Evolutionary conservation across 352 stramenopile species (phyloP).

Genomic region (Phytophthora brassicae): DNA sequence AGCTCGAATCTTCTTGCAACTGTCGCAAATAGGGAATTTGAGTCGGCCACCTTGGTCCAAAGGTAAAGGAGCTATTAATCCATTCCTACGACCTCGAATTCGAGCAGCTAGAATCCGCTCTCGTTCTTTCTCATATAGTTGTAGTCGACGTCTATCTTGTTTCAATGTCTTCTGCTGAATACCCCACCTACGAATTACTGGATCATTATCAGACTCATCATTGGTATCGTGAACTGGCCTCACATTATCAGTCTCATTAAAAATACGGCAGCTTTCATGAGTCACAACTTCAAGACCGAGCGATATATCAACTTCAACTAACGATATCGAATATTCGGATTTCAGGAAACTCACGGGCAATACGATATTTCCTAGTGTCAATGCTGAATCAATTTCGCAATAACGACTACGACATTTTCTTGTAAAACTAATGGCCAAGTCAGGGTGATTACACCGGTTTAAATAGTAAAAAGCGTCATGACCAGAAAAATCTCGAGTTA

Average conservation of each 20-base stretch:
- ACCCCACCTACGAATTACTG: conserved; percentile 37
- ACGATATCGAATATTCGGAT: conserved; percentile 21
- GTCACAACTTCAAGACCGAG: conserved; percentile 5
- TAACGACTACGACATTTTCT: conserved; percentile 14
- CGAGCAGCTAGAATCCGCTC: conserved; percentile 36
- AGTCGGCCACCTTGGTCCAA: conserved; percentile 28
- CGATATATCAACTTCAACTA: conserved; percentile 14
- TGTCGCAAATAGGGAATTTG: conserved; percentile 54
- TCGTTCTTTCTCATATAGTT: conserved; percentile 47
- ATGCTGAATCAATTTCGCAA: not conserved
- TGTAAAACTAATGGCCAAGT: conserved; percentile 39
- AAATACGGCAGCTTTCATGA: not conserved
- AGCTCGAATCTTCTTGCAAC: conserved; percentile 47
- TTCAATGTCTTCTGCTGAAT: conserved; percentile 42
- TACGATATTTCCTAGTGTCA: conserved; percentile 11
- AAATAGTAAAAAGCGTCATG: conserved; percentile 45
- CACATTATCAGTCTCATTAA: not conserved
- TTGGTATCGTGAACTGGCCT: not conserved
- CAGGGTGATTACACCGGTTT: conserved; percentile 43
- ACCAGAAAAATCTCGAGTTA: conserved; percentile 48
- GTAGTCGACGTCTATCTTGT: conserved; percentile 22
- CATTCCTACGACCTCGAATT: conserved; percentile 48
- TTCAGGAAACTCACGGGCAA: not conserved
- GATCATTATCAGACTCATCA: conserved; percentile 11
- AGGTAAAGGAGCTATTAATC: conserved; percentile 57